A percentile compares a stretch with the other conserved stretches of the same genome.
phyloP scores from a whole-genome alignment of 1,284 basidiomycete species.

The Trametes pubescens region DNA sequence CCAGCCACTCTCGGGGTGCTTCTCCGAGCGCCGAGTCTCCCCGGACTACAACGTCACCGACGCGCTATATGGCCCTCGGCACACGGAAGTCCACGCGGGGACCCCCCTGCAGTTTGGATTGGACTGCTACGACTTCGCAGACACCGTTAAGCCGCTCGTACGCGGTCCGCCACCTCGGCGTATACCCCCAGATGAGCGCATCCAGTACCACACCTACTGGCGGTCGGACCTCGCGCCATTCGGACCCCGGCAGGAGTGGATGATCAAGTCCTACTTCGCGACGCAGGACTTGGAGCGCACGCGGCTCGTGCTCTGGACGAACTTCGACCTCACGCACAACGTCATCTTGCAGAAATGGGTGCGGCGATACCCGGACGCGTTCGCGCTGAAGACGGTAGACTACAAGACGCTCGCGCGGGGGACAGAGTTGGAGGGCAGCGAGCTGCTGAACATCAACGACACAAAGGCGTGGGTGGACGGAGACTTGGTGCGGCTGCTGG shows the following conservation, averaged over 20 bases:
- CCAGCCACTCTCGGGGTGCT: slow-evolving; percentile 75
- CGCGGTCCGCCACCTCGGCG: slow-evolving; percentile 3
- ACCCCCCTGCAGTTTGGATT: slow-evolving; percentile 77
- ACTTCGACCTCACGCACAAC: slow-evolving; percentile 74
- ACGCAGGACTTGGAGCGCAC: slow-evolving; percentile 78
- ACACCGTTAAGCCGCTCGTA: slow-evolving; percentile 27
- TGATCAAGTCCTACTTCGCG: slow-evolving; percentile 90
- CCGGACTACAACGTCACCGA: slow-evolving; percentile 75
- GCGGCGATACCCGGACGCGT: slow-evolving; percentile 69
- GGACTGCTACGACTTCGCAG: slow-evolving; percentile 90
- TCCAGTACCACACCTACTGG: slow-evolving; percentile 91
- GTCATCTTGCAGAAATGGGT: slow-evolving; percentile 70
- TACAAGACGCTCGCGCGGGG: slow-evolving; percentile 72
- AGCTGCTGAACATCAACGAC: slow-evolving; percentile 69
- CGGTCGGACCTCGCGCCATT: slow-evolving; percentile 83
- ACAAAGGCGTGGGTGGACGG: slow-evolving; percentile 92
- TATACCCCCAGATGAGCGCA: slow-evolving; percentile 52
- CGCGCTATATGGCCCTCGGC: slow-evolving; percentile 64
- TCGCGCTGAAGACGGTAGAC: slow-evolving; percentile 75
- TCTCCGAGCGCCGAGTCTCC: slow-evolving; percentile 65
- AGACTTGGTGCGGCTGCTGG: slow-evolving; percentile 84
- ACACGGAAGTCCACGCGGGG: slow-evolving; percentile 80
- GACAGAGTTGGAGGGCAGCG: slow-evolving; percentile 76
- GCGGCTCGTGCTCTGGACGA: slow-evolving; percentile 87
- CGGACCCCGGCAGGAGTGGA: slow-evolving; percentile 82